These are phyloP conservation scores for Wickerhamiella sergipiensis DNA, from an alignment of 805 yeast genomes.

Conservation along the genomic window DNA sequence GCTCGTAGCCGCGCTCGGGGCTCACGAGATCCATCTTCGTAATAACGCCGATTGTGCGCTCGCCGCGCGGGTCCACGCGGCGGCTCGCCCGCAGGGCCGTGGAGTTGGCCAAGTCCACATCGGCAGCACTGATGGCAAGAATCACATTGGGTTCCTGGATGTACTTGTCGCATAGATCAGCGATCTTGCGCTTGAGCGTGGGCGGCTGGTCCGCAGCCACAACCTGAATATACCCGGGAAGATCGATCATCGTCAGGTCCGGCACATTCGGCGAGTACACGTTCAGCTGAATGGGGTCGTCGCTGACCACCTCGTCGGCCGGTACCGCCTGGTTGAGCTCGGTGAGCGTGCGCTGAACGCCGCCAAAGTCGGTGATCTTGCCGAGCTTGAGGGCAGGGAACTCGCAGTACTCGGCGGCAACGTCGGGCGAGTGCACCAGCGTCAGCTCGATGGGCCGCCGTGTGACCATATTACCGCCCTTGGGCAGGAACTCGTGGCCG, in stretches of 20 bases:
- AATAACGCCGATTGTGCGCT: constrained; percentile 90
- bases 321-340: constrained; percentile 93
- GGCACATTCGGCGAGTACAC: constrained; percentile 85
- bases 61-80: constrained; percentile 82
- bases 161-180: constrained; percentile 70
- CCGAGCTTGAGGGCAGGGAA: constrained; percentile 80
- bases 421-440: constrained; percentile 61
- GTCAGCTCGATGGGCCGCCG: constrained; percentile 95
- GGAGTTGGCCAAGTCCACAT: constrained; percentile 93
- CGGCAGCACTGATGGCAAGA: constrained; percentile 92
- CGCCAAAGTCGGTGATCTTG: constrained; percentile 73
- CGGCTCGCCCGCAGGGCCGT: constrained; percentile 87
- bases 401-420: constrained; percentile 79
- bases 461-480: constrained; percentile 97
- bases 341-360: constrained; percentile 72
- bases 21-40: constrained; percentile 87
- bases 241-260: constrained; percentile 83
- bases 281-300: constrained; percentile 86
- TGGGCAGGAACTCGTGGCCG: constrained; percentile 95
- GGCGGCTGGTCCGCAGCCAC: constrained; percentile 94
- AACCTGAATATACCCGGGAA: constrained; percentile 95
- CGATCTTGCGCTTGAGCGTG: constrained; percentile 64
- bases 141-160: constrained; percentile 86
- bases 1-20: constrained; percentile 52
- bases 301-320: constrained; percentile 68